Conservation (phyloP, 306 rosid genomes). For the Prunus dulcis region DNA sequence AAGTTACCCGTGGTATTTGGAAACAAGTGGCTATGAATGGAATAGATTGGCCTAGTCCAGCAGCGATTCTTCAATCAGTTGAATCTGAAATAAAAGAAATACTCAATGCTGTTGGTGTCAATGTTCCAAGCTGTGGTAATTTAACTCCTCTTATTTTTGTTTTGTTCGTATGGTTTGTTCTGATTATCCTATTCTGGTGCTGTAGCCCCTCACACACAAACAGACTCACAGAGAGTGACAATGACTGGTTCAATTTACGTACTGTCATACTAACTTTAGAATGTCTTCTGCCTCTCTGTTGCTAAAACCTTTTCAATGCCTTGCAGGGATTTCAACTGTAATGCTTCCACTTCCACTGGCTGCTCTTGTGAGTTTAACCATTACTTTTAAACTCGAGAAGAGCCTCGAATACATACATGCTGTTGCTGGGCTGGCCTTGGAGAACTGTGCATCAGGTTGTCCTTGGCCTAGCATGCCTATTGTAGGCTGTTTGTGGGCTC, state of each 20-base stretch:
- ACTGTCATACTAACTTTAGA: neutral
- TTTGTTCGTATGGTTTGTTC: neutral
- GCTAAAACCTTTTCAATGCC: conserved; percentile 6
- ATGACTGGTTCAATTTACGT: neutral
- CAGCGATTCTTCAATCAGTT: conserved; percentile 50
- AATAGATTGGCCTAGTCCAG: conserved; percentile 90
- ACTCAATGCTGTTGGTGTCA: conserved; percentile 63
- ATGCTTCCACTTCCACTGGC: conserved; percentile 84
- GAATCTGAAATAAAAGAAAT: conserved; percentile 64
- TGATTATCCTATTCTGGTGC: neutral
- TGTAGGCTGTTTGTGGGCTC: conserved; percentile 74
- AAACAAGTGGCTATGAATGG: conserved; percentile 81
- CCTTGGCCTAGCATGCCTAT: conserved; percentile 78
- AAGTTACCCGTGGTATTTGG: conserved; percentile 83
- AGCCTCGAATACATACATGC: conserved; percentile 59
- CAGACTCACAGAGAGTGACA: neutral
- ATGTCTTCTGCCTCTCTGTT: neutral
- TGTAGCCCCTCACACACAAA: neutral
- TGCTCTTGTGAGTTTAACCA: conserved; percentile 78
- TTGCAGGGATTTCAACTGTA: conserved; percentile 45
- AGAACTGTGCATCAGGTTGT: conserved; percentile 64
- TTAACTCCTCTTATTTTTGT: neutral
- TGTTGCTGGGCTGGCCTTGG: conserved; percentile 71
- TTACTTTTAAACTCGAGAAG: conserved; percentile 77
- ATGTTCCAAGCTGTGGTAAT: conserved; percentile 60